Evolutionary conservation across 1,284 basidiomycete species (phyloP), one percentile per base, ranked within the genome.

Genomic region (Mrakiaceae sp.): DNA sequence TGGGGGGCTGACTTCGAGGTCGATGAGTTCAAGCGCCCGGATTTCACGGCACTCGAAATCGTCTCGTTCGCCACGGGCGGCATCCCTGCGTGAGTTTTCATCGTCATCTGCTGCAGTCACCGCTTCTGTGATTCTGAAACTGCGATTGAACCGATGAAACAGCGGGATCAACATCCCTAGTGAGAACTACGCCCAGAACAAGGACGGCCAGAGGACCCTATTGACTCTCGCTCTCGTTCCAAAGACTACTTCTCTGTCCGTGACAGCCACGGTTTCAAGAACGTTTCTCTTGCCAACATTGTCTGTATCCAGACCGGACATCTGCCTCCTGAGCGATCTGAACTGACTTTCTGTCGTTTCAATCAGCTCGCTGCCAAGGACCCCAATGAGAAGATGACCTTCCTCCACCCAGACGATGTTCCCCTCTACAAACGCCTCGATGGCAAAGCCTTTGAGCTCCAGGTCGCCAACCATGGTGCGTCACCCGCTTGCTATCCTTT

Each of bases 391-490:
- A 83, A 85, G 71, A 74, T 88, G 42, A 88, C 88, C 0, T 90
- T 91, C 74, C 82, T 90, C 64, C 85, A 87, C 62, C 86, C 87
- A 10, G 83, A 85, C 66, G 89, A 82, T 64, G 70, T 82, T 11
- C 81, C 79, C 3, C 75, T 88, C 7, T 90, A 87, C 77, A 85
- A 87, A 68, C 78, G 80, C 46, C 90, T 87, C 87, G 86, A 89
- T 68, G 81, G 79, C 55, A 80, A 81, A 14, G 83, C 87, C 0
- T 90, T 90, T 69, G 88, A 90, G 69, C 78, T 92, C 0, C 88
- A 90, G 70, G 89, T 91, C 10, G 88, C 88, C 10, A 90, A 88
- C 72, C 88, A 91, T 71, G 88, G 90, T 70, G 77, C 90, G 2
- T 39, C 81, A 88, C 4, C 16, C 7, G 52, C 52, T 16, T 11